Conservation (phyloP, 108 stramenopile genomes). For the Asterionellopsis glacialis region DNA sequence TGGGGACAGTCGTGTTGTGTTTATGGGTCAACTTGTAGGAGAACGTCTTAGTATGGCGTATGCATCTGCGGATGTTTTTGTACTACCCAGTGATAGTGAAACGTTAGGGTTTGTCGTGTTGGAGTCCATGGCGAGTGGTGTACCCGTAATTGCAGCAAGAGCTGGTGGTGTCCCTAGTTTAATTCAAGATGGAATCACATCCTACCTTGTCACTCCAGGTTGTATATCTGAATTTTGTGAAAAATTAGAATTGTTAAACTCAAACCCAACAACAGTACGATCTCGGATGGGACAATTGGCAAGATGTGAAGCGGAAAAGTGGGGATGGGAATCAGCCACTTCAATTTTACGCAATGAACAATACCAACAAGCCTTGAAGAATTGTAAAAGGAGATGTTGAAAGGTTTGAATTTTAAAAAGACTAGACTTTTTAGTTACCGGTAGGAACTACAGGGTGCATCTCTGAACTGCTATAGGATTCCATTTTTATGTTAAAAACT, state of each 20-base stretch:
- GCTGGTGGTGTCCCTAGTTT: conserved; percentile 80
- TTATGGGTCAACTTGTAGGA: conserved; percentile 47
- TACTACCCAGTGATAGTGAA: conserved; percentile 73
- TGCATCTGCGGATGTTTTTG: conserved; percentile 79
- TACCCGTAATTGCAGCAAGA: conserved; percentile 74
- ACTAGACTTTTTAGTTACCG: too few relatives aligned
- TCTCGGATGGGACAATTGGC: conserved; percentile 59
- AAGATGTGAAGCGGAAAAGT: conserved; percentile 71
- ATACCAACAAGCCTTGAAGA: conserved; percentile 80
- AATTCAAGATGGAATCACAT: conserved; percentile 65
- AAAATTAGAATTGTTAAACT: conserved; percentile 35
- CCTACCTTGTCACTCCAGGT: conserved; percentile 62
- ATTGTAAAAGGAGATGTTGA: conserved; percentile 25
- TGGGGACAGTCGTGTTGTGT: conserved; percentile 5
- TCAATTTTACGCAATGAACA: conserved; percentile 76
- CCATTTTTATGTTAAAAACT: too few relatives aligned
- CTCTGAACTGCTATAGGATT: too few relatives aligned
- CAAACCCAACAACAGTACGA: conserved; percentile 39
- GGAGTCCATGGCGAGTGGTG: conserved; percentile 89
- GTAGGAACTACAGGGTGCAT: too few relatives aligned
- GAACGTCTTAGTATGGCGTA: conserved; percentile 44
- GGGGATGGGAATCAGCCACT: conserved; percentile 90
- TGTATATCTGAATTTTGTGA: conserved; percentile 44
- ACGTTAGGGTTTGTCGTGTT: conserved; percentile 87
- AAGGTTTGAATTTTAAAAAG: too few relatives aligned